Evolutionary conservation across 2,329 filamentous ascomycete species (phyloP).

Genomic region (Xylariomycetidae sp.): DNA sequence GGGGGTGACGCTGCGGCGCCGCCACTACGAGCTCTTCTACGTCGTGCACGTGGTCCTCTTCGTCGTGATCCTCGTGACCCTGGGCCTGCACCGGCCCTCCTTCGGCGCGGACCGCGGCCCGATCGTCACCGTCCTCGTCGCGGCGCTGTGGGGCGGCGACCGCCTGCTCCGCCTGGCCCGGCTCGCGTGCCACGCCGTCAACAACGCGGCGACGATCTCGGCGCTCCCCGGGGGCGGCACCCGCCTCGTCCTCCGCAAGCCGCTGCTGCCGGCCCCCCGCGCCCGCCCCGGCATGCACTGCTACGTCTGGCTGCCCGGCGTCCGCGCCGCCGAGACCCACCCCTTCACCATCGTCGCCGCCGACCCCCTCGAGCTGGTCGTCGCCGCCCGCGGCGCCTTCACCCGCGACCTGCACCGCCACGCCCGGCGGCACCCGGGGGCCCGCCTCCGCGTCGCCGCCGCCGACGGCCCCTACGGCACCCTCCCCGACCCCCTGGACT

Average conservation of each 20-base stretch:
- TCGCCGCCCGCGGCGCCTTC: constrained; percentile 53
- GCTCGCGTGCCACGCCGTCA: constrained; percentile 30
- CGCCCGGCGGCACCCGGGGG: constrained; percentile 43
- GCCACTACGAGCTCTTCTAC: constrained; percentile 43
- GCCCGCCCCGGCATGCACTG: constrained; percentile 53
- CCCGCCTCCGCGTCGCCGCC: constrained; percentile 44
- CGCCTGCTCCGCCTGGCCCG: constrained; percentile 33
- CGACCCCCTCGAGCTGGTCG: constrained; percentile 50
- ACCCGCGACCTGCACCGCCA: constrained; percentile 48
- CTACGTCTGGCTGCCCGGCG: constrained; percentile 56
- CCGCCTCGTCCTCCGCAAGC: constrained; percentile 41
- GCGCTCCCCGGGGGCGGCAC: constrained; percentile 39
- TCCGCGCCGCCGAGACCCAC: constrained; percentile 53
- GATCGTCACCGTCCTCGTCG: constrained; percentile 32
- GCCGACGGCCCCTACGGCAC: constrained; percentile 56
- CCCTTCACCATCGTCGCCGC: constrained; percentile 55
- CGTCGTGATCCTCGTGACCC: constrained; percentile 32
- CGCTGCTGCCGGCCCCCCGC: constrained; percentile 31
- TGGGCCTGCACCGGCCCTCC: constrained; percentile 38
- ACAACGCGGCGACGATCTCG: constrained; percentile 34
- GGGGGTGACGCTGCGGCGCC: constrained; percentile 26
- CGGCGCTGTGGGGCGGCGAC: constrained; percentile 37
- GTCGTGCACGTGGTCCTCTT: constrained; percentile 37
- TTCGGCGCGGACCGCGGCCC: constrained; percentile 29
- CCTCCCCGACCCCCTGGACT: constrained; percentile 43